Conservation (phyloP, 2,329 filamentous ascomycete species). For the Boeremia lycopersici region DNA sequence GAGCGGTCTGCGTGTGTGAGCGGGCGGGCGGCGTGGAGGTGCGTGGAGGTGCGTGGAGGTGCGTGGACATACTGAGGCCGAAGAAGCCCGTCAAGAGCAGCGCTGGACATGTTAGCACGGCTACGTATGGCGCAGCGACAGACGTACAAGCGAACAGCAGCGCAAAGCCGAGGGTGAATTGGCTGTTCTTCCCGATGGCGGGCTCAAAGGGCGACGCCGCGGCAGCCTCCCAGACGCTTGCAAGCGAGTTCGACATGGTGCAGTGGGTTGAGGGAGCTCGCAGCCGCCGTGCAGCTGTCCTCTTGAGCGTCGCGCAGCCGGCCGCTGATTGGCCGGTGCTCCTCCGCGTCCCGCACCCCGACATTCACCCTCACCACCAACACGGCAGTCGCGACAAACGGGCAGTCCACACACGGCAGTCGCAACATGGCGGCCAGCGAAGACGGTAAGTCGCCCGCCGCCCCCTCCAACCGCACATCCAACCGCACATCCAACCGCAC, state of each 20-base stretch:
- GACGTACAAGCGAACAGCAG: conserved; percentile 70
- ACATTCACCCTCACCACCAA: conserved; percentile 15
- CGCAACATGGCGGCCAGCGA: conserved; percentile 45
- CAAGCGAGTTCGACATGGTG: conserved; percentile 59
- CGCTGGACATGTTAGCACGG: conserved; percentile 50
- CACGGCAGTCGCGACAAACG: conserved; percentile 16
- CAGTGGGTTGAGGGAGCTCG: conserved; percentile 20
- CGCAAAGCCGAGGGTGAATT: conserved; percentile 80
- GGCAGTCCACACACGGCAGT: not conserved
- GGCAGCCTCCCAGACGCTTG: conserved; percentile 92
- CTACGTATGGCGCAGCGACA: not conserved
- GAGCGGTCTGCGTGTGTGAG: conserved; percentile 74
- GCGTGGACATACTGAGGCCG: conserved; percentile 71
- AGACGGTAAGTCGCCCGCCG: conserved; percentile 40
- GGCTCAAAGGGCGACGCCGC: conserved; percentile 84
- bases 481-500: not conserved
- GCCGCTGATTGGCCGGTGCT: conserved; percentile 21
- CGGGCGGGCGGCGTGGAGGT: conserved; percentile 6
- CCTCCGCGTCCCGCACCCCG: conserved; percentile 23
- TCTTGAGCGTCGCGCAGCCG: conserved; percentile 17
- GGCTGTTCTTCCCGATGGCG: conserved; percentile 77
- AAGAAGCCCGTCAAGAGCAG: conserved; percentile 78
- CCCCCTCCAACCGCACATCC: not conserved
- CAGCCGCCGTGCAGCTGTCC: conserved; percentile 36
- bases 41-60: not conserved